Evolutionary conservation across 2,329 filamentous ascomycete species (phyloP).

Genomic region (Xylaria sp.): DNA sequence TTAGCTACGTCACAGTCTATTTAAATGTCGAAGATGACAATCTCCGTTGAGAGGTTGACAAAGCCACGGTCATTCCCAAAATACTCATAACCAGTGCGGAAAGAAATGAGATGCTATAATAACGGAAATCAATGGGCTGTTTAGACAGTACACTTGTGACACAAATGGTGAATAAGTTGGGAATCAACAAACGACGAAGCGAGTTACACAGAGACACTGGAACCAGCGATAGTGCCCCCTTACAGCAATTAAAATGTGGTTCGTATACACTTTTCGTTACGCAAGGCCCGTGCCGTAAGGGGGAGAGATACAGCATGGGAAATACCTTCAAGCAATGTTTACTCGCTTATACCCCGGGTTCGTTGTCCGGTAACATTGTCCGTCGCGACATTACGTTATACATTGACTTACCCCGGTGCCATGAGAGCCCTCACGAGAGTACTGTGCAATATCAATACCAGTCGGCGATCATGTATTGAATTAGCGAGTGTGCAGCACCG

Average conservation of each 20-base stretch:
- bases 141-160: not conserved
- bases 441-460: not conserved
- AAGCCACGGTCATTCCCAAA: not conserved
- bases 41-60: not conserved
- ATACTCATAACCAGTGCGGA: not conserved
- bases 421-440: slow-evolving; percentile 10
- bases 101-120: slow-evolving; percentile 3
- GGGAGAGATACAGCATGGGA: not conserved
- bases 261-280: slow-evolving; percentile 22
- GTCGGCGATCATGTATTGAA: slow-evolving; percentile 18
- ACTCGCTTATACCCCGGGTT: slow-evolving; percentile 12
- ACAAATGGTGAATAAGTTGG: not conserved
- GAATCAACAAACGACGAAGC: slow-evolving; percentile 15
- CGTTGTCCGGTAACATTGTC: not conserved
- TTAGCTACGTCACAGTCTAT: slow-evolving; percentile 10
- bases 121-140: not conserved
- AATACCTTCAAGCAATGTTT: slow-evolving; percentile 9
- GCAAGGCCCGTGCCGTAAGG: slow-evolving; percentile 8
- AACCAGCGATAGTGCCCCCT: not conserved
- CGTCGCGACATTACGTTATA: not conserved
- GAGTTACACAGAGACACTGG: not conserved
- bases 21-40: slow-evolving; percentile 1
- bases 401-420: slow-evolving; percentile 5
- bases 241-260: slow-evolving; percentile 8
- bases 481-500: slow-evolving; percentile 19